phyloP scores from a whole-genome alignment of 208 protist species.

The Vickermania ingenoplastis region DNA sequence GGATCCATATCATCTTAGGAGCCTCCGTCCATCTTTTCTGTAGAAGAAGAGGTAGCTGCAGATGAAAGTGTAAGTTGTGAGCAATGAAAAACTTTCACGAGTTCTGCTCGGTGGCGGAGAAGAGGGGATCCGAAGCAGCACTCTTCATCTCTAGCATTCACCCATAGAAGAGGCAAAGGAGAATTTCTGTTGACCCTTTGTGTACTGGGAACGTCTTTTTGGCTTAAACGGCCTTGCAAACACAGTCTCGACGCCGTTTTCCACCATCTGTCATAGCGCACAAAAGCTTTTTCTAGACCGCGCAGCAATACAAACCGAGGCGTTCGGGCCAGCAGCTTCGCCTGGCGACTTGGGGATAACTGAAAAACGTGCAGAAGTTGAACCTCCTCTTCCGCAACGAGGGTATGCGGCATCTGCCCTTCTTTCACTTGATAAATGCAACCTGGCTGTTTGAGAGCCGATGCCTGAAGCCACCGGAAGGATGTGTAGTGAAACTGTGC shows the following conservation, averaged over 20 bases:
- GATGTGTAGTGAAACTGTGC: constrained; percentile 69
- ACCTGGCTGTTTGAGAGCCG: not conserved
- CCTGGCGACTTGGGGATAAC: constrained; percentile 21
- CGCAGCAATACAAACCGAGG: constrained; percentile 32
- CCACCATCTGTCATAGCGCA: constrained; percentile 1
- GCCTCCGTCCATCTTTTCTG: too few species aligned
- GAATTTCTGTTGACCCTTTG: not conserved
- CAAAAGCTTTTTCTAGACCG: constrained; percentile 17
- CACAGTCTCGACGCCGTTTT: not conserved
- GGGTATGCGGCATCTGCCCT: constrained; percentile 21
- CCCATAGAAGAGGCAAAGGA: constrained; percentile 38
- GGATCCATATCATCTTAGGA: too few species aligned
- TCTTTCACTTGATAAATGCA: constrained; percentile 1
- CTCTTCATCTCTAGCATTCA: constrained; percentile 4
- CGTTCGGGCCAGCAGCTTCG: constrained; percentile 13
- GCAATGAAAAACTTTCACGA: constrained; percentile 22
- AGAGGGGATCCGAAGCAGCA: constrained; percentile 9
- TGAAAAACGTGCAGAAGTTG: constrained; percentile 55
- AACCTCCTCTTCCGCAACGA: constrained; percentile 20
- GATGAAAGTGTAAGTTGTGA: too few species aligned
- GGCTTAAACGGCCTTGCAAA: constrained; percentile 5
- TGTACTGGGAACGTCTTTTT: constrained; percentile 11
- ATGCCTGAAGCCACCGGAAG: constrained; percentile 34
- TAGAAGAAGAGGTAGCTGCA: too few species aligned
- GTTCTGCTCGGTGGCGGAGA: constrained; percentile 7